Percentiles rank a stretch among this genome's conserved stretches.
Conservation (phyloP, 148 eudicot genomes). For the Camellia japonica region DNA sequence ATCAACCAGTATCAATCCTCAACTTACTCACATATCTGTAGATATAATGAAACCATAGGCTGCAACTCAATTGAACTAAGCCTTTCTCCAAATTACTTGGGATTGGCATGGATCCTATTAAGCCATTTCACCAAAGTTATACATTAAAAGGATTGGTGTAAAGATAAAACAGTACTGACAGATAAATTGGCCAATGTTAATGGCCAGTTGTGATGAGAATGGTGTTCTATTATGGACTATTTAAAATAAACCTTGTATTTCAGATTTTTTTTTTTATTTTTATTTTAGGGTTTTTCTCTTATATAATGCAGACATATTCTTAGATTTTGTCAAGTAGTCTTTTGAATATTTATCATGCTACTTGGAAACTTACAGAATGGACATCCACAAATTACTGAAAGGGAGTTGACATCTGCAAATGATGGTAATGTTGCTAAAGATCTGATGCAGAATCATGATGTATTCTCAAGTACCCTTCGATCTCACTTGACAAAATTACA, state of each 20-base stretch:
- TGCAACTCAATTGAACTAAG: no score
- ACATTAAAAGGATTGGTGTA: background rate
- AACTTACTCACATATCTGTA: background rate
- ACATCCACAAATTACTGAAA: slow-evolving; percentile 46
- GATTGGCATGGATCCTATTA: no score
- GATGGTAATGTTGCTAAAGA: slow-evolving; percentile 49
- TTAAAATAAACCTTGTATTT: background rate
- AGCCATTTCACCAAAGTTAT: no score
- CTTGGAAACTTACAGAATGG: slow-evolving; percentile 48
- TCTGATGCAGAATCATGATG: slow-evolving; percentile 82
- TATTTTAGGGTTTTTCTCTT: background rate
- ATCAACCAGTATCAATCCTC: background rate
- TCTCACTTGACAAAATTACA: slow-evolving; percentile 85
- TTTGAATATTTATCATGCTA: background rate
- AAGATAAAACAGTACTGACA: background rate
- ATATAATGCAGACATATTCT: background rate
- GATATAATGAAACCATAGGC: background rate
- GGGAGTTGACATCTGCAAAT: slow-evolving; percentile 31
- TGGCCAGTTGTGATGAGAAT: background rate
- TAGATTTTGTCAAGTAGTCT: background rate
- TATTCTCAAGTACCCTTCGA: slow-evolving; percentile 64
- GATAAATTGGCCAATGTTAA: background rate
- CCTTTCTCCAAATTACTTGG: no score
- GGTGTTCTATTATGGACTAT: background rate
- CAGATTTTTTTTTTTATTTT: no score